Evolutionary conservation across 2,329 filamentous ascomycete species (phyloP).

Genomic region (Clonostachys solani): DNA sequence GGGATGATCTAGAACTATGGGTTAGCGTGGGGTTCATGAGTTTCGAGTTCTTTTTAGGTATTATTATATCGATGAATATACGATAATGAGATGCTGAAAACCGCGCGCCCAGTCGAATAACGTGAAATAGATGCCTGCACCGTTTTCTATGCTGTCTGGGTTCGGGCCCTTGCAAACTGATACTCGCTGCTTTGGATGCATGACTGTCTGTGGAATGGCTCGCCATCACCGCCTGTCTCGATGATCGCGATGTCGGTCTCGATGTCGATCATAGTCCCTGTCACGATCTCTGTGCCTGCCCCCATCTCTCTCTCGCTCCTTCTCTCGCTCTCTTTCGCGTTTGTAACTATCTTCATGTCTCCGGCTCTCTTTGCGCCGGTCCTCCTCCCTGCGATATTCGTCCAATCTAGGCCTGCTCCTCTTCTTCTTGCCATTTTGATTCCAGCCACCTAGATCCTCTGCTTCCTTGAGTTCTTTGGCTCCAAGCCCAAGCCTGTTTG

Average conservation of each 20-base stretch:
- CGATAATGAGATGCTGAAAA: too few relatives aligned
- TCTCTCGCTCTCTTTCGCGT: constrained; percentile 37
- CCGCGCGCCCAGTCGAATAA: too few relatives aligned
- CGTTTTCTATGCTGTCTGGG: too few relatives aligned
- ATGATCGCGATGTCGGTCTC: constrained; percentile 7
- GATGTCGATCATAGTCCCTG: constrained; percentile 17
- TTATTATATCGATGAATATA: too few relatives aligned
- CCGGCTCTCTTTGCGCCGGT: constrained; percentile 35
- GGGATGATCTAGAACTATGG: too few relatives aligned
- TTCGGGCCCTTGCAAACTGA: too few relatives aligned
- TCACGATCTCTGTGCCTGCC: constrained; percentile 29
- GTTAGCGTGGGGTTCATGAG: too few relatives aligned
- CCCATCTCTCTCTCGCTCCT: constrained; percentile 29
- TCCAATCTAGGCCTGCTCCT: constrained; percentile 38
- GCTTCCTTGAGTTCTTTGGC: constrained; percentile 73
- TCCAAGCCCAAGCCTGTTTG: constrained; percentile 82
- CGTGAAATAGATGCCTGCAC: too few relatives aligned
- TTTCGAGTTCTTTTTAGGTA: too few relatives aligned
- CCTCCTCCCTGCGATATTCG: constrained; percentile 42
- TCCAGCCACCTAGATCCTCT: constrained; percentile 77
- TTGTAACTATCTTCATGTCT: constrained; percentile 41
- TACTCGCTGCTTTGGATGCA: too few relatives aligned
- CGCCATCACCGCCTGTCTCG: neutral
- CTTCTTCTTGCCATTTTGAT: constrained; percentile 55
- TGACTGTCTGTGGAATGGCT: too few relatives aligned